A percentile compares a stretch with the other conserved stretches of the same genome.
Evolutionary conservation across 306 rosid species (phyloP).

Genomic region (Quercus robur): DNA sequence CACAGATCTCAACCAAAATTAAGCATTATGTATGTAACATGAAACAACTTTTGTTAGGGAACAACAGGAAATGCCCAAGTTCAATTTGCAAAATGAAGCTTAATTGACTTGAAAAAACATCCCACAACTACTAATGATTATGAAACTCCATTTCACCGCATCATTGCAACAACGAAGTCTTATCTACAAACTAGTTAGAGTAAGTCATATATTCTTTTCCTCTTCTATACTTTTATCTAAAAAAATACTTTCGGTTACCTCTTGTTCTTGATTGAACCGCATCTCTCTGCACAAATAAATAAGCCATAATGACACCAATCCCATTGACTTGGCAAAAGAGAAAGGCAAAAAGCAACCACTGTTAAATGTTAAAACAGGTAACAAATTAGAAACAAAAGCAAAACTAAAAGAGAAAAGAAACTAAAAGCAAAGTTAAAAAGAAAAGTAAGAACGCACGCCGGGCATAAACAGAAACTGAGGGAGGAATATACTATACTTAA

Average conservation of each 20-base stretch:
- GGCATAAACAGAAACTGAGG: slow-evolving; percentile 25
- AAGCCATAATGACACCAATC: not conserved
- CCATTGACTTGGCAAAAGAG: not conserved
- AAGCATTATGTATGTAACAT: too few species aligned
- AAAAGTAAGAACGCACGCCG: slow-evolving; percentile 45
- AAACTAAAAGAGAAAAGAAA: not conserved
- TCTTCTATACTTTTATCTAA: too few species aligned
- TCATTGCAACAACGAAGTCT: too few species aligned
- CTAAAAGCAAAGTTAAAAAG: not conserved
- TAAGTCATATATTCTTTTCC: too few species aligned
- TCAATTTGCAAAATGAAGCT: not conserved
- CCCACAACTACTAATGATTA: not conserved
- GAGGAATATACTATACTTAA: slow-evolving; percentile 24
- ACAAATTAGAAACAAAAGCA: not conserved
- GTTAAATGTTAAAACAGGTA: not conserved
- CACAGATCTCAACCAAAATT: too few species aligned
- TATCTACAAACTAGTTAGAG: too few species aligned
- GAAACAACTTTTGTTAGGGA: not conserved
- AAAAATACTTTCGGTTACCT: too few species aligned
- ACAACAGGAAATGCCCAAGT: not conserved
- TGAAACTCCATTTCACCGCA: not conserved
- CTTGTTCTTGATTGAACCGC: not conserved
- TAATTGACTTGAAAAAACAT: too few species aligned
- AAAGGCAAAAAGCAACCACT: not conserved
- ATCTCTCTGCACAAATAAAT: not conserved